Conservation (phyloP, 1,284 basidiomycete species). For the Peniophora sp. region DNA sequence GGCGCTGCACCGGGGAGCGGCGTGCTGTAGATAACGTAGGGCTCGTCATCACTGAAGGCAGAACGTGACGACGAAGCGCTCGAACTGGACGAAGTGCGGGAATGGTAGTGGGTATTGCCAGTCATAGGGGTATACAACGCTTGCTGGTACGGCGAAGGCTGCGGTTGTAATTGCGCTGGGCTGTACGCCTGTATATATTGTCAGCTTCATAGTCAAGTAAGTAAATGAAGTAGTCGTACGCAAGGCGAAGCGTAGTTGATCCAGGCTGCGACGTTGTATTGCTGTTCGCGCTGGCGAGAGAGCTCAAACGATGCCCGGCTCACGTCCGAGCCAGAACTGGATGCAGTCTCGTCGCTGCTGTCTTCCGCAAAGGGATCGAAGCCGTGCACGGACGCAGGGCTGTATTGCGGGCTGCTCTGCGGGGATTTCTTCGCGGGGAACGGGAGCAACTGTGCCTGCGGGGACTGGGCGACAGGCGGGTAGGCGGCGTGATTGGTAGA, state of each 20-base stretch:
- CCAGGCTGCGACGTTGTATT: slow-evolving; percentile 22
- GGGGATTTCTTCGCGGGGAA: neutral
- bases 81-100: neutral
- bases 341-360: slow-evolving; percentile 2
- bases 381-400: slow-evolving; percentile 7
- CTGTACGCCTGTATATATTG: neutral
- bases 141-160: neutral
- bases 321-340: slow-evolving; percentile 7
- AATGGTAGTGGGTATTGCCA: neutral
- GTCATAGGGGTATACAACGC: neutral
- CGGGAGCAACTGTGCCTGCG: neutral
- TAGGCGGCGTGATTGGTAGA: neutral
- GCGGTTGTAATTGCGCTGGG: neutral
- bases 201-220: neutral
- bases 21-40: slow-evolving; percentile 13
- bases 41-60: slow-evolving; percentile 6
- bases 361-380: slow-evolving; percentile 14
- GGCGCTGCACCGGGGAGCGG: slow-evolving; percentile 6
- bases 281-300: slow-evolving; percentile 23
- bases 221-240: neutral
- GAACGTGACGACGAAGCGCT: slow-evolving; percentile 6
- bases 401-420: neutral
- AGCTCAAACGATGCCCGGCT: slow-evolving; percentile 24
- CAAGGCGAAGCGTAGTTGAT: slow-evolving; percentile 8
- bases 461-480: neutral